phyloP scores from a whole-genome alignment of 179 eudicot species.

The Spergularia azorica region DNA sequence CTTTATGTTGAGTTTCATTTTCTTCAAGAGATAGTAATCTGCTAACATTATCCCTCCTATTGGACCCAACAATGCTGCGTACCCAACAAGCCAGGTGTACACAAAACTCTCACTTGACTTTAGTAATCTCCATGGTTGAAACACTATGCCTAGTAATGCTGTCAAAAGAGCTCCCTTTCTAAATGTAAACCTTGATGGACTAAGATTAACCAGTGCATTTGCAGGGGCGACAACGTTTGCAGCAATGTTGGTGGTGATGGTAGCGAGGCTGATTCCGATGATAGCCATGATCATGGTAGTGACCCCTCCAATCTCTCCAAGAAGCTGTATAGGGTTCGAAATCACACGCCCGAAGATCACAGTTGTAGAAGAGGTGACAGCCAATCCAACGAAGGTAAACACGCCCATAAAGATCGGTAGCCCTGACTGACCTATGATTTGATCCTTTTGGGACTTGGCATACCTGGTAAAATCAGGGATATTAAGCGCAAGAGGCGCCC shows the following conservation, averaged over 20 bases:
- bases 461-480: constrained; percentile 96
- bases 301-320: constrained; percentile 76
- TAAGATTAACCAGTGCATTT: constrained; percentile 85
- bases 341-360: constrained; percentile 76
- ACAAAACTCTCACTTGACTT: constrained; percentile 94
- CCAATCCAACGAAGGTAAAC: constrained; percentile 92
- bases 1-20: constrained; percentile 42
- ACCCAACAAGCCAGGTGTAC: constrained; percentile 96
- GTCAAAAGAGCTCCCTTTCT: constrained; percentile 80
- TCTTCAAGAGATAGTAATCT: constrained; percentile 75
- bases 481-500: constrained; percentile 91
- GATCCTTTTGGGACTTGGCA: constrained; percentile 76
- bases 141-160: constrained; percentile 85
- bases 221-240: constrained; percentile 99
- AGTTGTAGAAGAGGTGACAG: constrained; percentile 82
- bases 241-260: constrained; percentile 91
- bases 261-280: constrained; percentile 85
- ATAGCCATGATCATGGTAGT: constrained; percentile 64
- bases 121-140: constrained; percentile 95
- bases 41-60: constrained; percentile 76
- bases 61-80: constrained; percentile 90
- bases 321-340: constrained; percentile 79
- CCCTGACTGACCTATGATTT: constrained; percentile 79
- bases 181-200: constrained; percentile 81
- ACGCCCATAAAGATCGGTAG: constrained; percentile 91